Conservation (phyloP, 2,329 filamentous ascomycete genomes). For the Allantophomopsis lycopodina region DNA sequence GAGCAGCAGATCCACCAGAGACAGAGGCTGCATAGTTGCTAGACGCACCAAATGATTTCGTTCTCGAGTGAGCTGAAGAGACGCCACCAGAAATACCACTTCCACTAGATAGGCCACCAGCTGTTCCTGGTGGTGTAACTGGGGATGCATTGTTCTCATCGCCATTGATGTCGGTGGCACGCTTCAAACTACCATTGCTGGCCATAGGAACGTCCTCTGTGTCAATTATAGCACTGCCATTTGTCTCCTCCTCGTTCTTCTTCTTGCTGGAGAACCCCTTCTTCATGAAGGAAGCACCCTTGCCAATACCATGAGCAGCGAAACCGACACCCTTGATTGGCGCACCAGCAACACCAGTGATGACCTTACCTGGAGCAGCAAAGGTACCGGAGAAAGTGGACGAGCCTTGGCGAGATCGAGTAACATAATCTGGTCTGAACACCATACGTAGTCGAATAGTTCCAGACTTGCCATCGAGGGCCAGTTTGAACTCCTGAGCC, state of each 20-base stretch:
- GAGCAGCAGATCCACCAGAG: slow-evolving; percentile 36
- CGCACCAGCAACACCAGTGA: slow-evolving; percentile 66
- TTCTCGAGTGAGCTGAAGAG: slow-evolving; percentile 22
- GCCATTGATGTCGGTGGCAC: slow-evolving; percentile 3
- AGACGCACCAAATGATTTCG: slow-evolving; percentile 46
- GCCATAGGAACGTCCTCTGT: slow-evolving; percentile 22
- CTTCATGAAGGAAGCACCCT: slow-evolving; percentile 81
- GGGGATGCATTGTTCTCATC: slow-evolving; percentile 4
- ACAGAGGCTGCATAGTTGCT: slow-evolving; percentile 51
- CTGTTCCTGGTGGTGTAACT: slow-evolving; percentile 13
- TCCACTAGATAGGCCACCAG: slow-evolving; percentile 3
- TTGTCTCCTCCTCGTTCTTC: slow-evolving; percentile 35
- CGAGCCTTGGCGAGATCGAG: slow-evolving; percentile 73
- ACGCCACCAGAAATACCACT: not conserved
- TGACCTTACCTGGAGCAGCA: slow-evolving; percentile 72
- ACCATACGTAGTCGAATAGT: slow-evolving; percentile 69
- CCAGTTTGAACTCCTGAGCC: slow-evolving; percentile 58
- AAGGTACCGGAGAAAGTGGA: slow-evolving; percentile 91
- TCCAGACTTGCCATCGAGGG: slow-evolving; percentile 82
- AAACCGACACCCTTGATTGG: slow-evolving; percentile 88
- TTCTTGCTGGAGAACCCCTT: slow-evolving; percentile 69
- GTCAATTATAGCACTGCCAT: slow-evolving; percentile 27
- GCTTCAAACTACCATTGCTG: slow-evolving; percentile 14
- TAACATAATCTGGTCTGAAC: slow-evolving; percentile 88
- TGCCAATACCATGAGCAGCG: slow-evolving; percentile 55